A percentile compares a stretch with the other conserved stretches of the same genome.
phyloP scores from a whole-genome alignment of 352 stramenopile genomes.

The Pythium folliculosum region DNA sequence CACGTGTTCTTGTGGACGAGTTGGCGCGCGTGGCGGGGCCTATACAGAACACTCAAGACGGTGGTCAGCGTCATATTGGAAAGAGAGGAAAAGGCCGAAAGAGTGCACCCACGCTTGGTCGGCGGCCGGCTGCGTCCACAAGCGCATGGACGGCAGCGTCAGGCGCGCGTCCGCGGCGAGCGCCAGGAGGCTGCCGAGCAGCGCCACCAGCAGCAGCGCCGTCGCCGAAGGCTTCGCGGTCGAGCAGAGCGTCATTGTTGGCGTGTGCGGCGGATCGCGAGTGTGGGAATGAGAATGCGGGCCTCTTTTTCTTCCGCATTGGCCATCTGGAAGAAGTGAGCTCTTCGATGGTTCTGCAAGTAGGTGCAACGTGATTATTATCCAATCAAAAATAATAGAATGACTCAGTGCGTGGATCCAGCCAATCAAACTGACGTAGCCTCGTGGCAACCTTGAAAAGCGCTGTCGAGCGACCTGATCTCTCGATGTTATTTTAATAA shows the following conservation, averaged over 20 bases:
- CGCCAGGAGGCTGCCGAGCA: conserved; percentile 12
- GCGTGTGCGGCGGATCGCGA: neutral
- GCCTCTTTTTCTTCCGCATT: conserved; percentile 1
- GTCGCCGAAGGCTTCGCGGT: neutral
- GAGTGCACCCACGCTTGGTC: conserved; percentile 14
- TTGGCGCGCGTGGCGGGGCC: conserved; percentile 43
- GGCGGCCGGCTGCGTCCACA: conserved; percentile 15
- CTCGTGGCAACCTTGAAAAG: neutral
- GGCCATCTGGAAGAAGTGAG: neutral
- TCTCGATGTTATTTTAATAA: no score
- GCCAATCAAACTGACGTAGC: neutral
- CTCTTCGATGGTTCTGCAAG: conserved; percentile 7
- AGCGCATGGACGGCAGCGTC: conserved; percentile 2
- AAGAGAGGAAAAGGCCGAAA: neutral
- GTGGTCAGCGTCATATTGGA: neutral
- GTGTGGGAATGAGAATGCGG: conserved; percentile 10
- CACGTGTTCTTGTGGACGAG: conserved; percentile 70
- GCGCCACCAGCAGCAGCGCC: conserved; percentile 11
- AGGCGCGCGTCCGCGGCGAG: conserved; percentile 11
- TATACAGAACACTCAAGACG: neutral
- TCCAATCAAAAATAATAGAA: conserved; percentile 3
- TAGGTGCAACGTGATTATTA: neutral
- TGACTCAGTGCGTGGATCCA: conserved; percentile 13
- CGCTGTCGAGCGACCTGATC: no score
- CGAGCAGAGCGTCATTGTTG: conserved; percentile 5